Evolutionary conservation across 1,284 basidiomycete species (phyloP).

Genomic region (Rhodofomes roseus): DNA sequence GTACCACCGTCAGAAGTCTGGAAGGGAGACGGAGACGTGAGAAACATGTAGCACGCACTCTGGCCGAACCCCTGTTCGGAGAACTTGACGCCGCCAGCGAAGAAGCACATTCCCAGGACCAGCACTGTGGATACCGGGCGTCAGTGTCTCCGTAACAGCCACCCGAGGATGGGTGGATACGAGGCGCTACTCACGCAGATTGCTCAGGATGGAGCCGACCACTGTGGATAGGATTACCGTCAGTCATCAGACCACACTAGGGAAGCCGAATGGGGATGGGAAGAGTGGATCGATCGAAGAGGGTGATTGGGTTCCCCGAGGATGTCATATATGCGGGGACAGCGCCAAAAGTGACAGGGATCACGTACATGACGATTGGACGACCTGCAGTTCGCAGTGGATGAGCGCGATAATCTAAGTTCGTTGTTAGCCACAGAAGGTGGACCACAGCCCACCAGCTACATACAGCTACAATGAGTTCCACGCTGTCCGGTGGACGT

Average conservation of each 20-base stretch:
- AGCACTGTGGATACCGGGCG: slow-evolving; percentile 44
- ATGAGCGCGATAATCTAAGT: slow-evolving; percentile 73
- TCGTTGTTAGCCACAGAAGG: slow-evolving; percentile 5
- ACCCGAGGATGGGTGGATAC: background rate
- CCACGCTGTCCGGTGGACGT: slow-evolving; percentile 47
- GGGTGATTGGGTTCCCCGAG: background rate
- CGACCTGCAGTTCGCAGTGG: slow-evolving; percentile 79
- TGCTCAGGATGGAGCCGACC: slow-evolving; percentile 79
- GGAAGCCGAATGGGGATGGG: slow-evolving; percentile 3
- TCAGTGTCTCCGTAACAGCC: background rate
- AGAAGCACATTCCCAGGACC: slow-evolving; percentile 82
- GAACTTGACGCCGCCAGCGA: slow-evolving; percentile 64
- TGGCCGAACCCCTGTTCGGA: slow-evolving; percentile 72
- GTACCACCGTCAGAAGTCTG: background rate
- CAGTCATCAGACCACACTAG: background rate
- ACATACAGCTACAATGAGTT: slow-evolving; percentile 75
- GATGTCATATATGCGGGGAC: background rate
- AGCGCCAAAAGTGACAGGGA: slow-evolving; percentile 35
- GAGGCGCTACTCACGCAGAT: slow-evolving; percentile 52
- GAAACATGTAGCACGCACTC: slow-evolving; percentile 37
- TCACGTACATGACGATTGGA: slow-evolving; percentile 77
- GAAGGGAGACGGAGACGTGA: background rate
- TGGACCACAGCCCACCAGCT: background rate
- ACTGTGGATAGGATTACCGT: slow-evolving; percentile 38
- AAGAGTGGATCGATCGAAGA: background rate